Conservation (phyloP, 169 alveolate species). For the Eimeria mitis region DNA sequence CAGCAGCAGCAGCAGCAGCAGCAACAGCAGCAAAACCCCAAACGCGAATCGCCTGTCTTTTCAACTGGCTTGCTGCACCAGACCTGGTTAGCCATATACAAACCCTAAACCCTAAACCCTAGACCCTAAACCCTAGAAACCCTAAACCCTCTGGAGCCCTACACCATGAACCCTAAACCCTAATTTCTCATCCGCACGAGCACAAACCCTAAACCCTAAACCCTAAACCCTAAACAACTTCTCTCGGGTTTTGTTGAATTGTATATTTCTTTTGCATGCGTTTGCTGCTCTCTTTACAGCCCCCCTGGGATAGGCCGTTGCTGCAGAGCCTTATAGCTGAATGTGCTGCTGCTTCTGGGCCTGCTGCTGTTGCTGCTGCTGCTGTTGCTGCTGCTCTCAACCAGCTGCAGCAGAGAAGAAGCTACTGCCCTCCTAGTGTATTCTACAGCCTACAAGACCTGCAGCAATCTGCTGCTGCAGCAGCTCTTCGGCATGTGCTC, state of each 20-base stretch:
- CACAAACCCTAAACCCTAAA: neutral
- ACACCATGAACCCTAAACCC: too few species aligned
- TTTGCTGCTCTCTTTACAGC: constrained; percentile 9
- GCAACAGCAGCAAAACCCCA: too few species aligned
- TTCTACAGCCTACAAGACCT: neutral
- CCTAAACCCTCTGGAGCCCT: too few species aligned
- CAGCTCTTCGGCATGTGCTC: neutral
- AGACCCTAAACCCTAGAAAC: too few species aligned
- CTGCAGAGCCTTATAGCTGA: neutral
- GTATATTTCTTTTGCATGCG: neutral
- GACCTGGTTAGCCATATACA: neutral
- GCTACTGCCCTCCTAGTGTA: neutral
- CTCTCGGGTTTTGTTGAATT: too few species aligned
- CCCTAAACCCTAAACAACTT: too few species aligned
- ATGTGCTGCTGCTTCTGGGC: neutral
- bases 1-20: neutral
- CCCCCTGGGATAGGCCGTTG: constrained; percentile 17
- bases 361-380: constrained; percentile 1
- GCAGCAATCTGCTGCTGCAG: neutral
- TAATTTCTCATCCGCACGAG: neutral
- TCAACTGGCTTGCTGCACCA: neutral
- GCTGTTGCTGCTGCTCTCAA: constrained; percentile 6
- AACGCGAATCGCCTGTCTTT: neutral
- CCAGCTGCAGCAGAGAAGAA: neutral
- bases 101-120: constrained; percentile 10